A percentile compares a stretch with the other conserved stretches of the same genome.
phyloP scores from a whole-genome alignment of 2,329 filamentous ascomycete genomes.

The Xylariaceae sp. region DNA sequence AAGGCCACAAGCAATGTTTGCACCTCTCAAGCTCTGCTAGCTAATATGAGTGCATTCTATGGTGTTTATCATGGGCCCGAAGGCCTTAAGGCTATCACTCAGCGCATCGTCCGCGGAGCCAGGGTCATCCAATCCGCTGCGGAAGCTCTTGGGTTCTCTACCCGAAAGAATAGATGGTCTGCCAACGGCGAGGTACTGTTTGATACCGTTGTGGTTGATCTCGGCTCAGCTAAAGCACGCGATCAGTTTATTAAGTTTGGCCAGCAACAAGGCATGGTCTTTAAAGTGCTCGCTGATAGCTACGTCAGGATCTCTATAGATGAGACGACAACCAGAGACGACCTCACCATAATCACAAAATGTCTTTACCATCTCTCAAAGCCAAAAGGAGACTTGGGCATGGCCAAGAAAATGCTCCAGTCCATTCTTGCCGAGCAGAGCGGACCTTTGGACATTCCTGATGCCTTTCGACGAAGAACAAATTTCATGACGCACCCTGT shows the following conservation, averaged over 20 bases:
- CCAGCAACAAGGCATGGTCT: background rate
- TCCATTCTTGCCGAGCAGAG: slow-evolving; percentile 28
- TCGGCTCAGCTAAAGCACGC: slow-evolving; percentile 16
- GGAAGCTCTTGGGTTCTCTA: slow-evolving; percentile 58
- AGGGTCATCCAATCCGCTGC: slow-evolving; percentile 64
- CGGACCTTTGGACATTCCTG: slow-evolving; percentile 45
- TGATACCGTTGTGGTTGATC: slow-evolving; percentile 72
- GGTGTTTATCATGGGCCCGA: slow-evolving; percentile 88
- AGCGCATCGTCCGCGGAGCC: slow-evolving; percentile 68
- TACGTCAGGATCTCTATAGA: too few species aligned
- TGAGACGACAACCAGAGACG: too few species aligned
- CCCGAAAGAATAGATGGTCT: slow-evolving; percentile 52
- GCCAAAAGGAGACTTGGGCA: too few species aligned
- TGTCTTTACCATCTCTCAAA: too few species aligned
- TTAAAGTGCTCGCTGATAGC: slow-evolving; percentile 22
- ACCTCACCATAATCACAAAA: too few species aligned
- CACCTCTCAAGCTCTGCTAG: slow-evolving; percentile 87
- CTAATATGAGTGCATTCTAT: slow-evolving; percentile 95
- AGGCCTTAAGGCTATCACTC: slow-evolving; percentile 78
- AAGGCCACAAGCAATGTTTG: slow-evolving; percentile 98
- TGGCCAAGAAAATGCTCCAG: too few species aligned
- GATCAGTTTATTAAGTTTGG: background rate
- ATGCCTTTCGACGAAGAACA: slow-evolving; percentile 64
- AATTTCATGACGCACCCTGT: slow-evolving; percentile 82
- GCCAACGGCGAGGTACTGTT: slow-evolving; percentile 61